Evolutionary conservation across 345 rosid species (phyloP), one percentile per base, ranked within the genome.

Genomic region (Bruguiera parviflora): DNA sequence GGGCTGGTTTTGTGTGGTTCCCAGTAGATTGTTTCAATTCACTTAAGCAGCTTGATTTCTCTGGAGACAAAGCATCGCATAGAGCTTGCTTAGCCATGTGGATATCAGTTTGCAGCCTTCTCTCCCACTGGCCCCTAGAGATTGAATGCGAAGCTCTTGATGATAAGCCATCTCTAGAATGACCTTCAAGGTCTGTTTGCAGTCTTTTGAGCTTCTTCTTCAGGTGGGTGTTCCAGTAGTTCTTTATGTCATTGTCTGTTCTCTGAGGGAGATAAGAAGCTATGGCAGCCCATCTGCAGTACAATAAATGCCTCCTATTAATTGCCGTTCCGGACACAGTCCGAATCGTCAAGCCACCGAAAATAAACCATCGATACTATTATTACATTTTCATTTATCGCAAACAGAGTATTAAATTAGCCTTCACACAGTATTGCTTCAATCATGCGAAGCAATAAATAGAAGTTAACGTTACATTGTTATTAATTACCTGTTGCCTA

Each of bases 221-320:
- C 68, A 94, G 67, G 69, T 91, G 93, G 65, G 96, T 91, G 80
- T 94, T 91, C 98, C 99, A 95, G 43, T 85, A 92, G 70, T 95
- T 92, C 71, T 95, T 92, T 66, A 95, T 88, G 71, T 94, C 98
- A 49, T 94, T 94, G 61, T 94, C 98, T 33, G 98, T 94, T 69
- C 96, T 88, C 63, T 90, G 95, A 28, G 99, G 96, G 79, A 95
- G 96, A 61, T 95, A 92, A 4, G 99, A 92, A 51, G 99, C 99
- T 78, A 95, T 95, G 53, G 99, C 97, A 57, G 98, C 98, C 98
- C 98, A 94, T 82, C 98, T 94, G 80, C 73, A 73, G 15, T 55
- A 76, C 22, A 65, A 69, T 64, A 37, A 70, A 70, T 43, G 35
- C 15, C 55, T 43, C 4, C 18, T 29, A 57, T 53, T 67, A 61